Evolutionary conservation across 768 basidiomycete species (phyloP).

Genomic region (Russula lepida): DNA sequence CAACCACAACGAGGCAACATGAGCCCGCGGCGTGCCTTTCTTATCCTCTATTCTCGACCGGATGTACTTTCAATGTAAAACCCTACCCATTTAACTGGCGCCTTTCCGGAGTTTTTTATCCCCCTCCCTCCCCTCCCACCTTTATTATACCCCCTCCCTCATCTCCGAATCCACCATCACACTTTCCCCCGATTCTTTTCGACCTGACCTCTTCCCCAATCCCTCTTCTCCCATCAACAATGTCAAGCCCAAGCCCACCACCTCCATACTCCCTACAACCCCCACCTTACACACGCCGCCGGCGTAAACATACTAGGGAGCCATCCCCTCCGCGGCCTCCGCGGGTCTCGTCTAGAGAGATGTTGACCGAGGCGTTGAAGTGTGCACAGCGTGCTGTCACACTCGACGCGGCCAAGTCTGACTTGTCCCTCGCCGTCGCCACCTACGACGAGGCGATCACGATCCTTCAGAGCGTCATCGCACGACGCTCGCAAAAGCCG

Average conservation of each 20-base stretch:
- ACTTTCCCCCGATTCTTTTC: background rate
- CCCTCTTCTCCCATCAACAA: background rate
- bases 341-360: background rate
- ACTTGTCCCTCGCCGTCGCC: background rate
- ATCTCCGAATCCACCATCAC: background rate
- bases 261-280: background rate
- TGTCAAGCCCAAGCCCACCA: background rate
- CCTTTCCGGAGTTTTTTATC: background rate
- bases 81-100: background rate
- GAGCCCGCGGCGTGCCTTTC: background rate
- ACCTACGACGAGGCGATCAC: slow-evolving; percentile 22
- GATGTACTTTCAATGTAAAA: background rate
- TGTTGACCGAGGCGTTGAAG: background rate
- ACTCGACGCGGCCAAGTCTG: background rate
- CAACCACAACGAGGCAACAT: background rate
- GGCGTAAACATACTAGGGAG: background rate
- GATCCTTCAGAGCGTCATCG: slow-evolving; percentile 35
- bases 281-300: background rate
- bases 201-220: background rate
- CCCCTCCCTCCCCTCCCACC: background rate
- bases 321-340: background rate
- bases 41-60: background rate
- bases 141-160: background rate
- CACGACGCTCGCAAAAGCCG: background rate
- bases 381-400: slow-evolving; percentile 9